Conservation (phyloP, 768 basidiomycete genomes). For the Exidia glandulosa region DNA sequence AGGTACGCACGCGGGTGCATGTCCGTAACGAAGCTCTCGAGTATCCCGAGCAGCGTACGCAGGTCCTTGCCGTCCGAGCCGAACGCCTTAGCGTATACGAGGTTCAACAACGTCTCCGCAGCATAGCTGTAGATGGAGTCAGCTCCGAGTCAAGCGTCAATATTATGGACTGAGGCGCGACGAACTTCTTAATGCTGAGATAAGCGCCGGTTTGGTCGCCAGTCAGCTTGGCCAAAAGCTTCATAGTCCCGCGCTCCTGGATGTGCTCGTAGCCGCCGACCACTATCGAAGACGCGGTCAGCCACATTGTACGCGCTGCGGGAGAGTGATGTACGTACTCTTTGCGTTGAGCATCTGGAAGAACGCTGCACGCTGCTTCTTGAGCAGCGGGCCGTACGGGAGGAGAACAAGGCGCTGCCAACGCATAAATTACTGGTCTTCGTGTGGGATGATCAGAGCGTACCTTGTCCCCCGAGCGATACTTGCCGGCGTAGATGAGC, state of each 20-base stretch:
- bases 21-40: slow-evolving; percentile 16
- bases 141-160: too few relatives aligned
- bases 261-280: neutral
- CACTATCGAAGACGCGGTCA: neutral
- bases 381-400: slow-evolving; percentile 9
- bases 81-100: neutral
- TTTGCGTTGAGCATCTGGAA: slow-evolving; percentile 8
- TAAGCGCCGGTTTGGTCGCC: neutral
- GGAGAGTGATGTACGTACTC: neutral
- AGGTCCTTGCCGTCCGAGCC: slow-evolving; percentile 14
- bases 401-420: slow-evolving; percentile 8
- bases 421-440: neutral
- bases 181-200: neutral
- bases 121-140: neutral
- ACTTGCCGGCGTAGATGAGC: slow-evolving; percentile 12
- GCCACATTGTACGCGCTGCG: too few relatives aligned
- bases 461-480: slow-evolving; percentile 9
- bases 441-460: neutral
- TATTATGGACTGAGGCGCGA: too few relatives aligned
- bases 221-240: neutral
- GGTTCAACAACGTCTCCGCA: neutral
- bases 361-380: slow-evolving; percentile 9
- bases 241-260: neutral
- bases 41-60: slow-evolving; percentile 9
- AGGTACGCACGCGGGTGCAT: slow-evolving; percentile 11